phyloP scores from a whole-genome alignment of 441 rosid genomes.

The Daphne laureola region DNA sequence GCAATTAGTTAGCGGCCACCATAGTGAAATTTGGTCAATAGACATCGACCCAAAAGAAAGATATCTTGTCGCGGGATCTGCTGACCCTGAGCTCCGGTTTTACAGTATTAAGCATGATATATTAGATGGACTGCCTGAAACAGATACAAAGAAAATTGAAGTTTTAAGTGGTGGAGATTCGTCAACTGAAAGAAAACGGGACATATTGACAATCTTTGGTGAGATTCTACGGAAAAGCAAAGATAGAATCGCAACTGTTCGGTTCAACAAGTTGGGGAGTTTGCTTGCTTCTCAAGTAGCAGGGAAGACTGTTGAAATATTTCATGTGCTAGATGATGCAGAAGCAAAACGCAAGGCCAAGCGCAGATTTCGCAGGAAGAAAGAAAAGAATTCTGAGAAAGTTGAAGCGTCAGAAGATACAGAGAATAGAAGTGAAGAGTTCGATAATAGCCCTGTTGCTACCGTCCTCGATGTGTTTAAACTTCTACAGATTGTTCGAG shows the following conservation, averaged over 20 bases:
- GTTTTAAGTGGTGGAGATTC: slow-evolving; percentile 28
- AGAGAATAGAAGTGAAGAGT: slow-evolving; percentile 33
- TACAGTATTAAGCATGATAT: slow-evolving; percentile 50
- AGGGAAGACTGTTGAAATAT: slow-evolving; percentile 77
- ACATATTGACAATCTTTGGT: slow-evolving; percentile 62
- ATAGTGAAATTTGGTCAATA: slow-evolving; percentile 93
- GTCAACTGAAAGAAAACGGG: slow-evolving; percentile 54
- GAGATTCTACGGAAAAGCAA: slow-evolving; percentile 81
- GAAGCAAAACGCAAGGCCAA: slow-evolving; percentile 90
- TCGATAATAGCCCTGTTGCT: slow-evolving; percentile 25
- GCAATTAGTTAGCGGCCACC: slow-evolving; percentile 92
- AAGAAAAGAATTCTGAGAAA: slow-evolving; percentile 73
- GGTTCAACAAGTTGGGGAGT: slow-evolving; percentile 64
- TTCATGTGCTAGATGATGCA: slow-evolving; percentile 55
- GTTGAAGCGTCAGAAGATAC: slow-evolving; percentile 28
- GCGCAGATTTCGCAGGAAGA: slow-evolving; percentile 82
- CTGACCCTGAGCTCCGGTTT: slow-evolving; percentile 75
- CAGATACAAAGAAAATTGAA: slow-evolving; percentile 26
- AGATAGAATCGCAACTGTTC: slow-evolving; percentile 79
- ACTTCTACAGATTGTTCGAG: slow-evolving; percentile 72
- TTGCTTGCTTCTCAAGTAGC: slow-evolving; percentile 91
- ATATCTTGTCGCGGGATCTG: slow-evolving; percentile 80
- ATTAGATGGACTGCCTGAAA: slow-evolving; percentile 16
- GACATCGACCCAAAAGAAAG: slow-evolving; percentile 79
- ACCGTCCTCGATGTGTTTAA: slow-evolving; percentile 75